Percentiles rank a stretch among this genome's conserved stretches.
Conservation (phyloP, 768 basidiomycete species). For the Thelephora aurantiotincta region DNA sequence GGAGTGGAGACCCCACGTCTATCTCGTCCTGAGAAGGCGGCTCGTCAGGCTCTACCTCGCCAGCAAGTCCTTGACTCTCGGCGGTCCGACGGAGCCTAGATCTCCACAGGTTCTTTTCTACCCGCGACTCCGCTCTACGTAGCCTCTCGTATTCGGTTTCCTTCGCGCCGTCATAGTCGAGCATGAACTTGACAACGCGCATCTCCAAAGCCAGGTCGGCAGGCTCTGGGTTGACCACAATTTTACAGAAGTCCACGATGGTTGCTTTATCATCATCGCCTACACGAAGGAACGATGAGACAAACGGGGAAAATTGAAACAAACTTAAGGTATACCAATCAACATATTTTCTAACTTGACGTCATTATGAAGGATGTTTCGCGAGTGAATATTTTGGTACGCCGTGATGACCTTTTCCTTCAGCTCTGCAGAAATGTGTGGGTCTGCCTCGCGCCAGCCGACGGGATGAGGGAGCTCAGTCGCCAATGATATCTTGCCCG, state of each 20-base stretch:
- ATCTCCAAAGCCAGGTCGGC: constrained; percentile 8
- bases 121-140: neutral
- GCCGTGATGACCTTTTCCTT: constrained; percentile 10
- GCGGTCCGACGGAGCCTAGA: neutral
- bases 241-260: constrained; percentile 11
- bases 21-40: neutral
- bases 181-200: constrained; percentile 12
- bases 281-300: neutral
- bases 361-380: constrained; percentile 12
- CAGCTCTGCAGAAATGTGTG: constrained; percentile 1
- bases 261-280: constrained; percentile 8
- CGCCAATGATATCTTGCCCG: constrained; percentile 6
- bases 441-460: constrained; percentile 10
- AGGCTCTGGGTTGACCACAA: constrained; percentile 3
- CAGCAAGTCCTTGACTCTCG: neutral
- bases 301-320: neutral
- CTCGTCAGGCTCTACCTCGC: neutral
- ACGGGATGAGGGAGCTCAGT: constrained; percentile 12
- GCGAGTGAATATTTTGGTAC: constrained; percentile 10
- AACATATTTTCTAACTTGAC: constrained; percentile 9
- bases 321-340: constrained; percentile 7
- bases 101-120: neutral
- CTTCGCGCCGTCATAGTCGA: constrained; percentile 9
- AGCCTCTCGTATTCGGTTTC: constrained; percentile 4
- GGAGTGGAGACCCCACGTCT: neutral